Conservation (phyloP, 352 stramenopile species). For the Globisporangium yorkense region DNA sequence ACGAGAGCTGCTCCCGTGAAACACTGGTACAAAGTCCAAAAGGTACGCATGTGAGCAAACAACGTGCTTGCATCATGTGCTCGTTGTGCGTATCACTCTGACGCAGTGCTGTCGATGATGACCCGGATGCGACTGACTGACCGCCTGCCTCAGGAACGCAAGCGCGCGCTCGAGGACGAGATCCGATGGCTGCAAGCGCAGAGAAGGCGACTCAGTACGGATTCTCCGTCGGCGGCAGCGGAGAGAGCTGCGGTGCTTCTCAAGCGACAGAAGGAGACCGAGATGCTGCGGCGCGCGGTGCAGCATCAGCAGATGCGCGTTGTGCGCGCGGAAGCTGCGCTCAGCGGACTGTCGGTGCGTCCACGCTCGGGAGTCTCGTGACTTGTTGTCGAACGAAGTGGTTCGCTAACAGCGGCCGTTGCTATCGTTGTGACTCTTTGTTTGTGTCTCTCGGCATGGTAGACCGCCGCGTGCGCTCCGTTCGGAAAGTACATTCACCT, state of each 20-base stretch:
- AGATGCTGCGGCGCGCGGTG: neutral
- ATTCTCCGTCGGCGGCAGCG: neutral
- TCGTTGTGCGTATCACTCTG: neutral
- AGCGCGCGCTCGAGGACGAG: neutral
- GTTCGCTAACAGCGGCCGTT: neutral
- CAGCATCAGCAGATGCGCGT: neutral
- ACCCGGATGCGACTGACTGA: neutral
- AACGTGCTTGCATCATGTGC: neutral
- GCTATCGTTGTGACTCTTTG: neutral
- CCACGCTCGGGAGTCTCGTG: neutral
- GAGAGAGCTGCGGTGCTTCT: neutral
- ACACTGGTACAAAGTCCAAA: neutral
- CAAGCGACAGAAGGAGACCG: neutral
- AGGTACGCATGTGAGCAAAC: neutral
- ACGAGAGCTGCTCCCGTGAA: neutral
- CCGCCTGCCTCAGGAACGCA: neutral
- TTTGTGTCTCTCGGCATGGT: neutral
- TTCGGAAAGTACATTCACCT: slow-evolving; percentile 4
- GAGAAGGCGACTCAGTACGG: neutral
- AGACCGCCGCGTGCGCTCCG: neutral
- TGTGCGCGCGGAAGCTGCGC: neutral
- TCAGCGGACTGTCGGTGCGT: neutral
- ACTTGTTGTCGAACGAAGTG: neutral
- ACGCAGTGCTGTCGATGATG: neutral
- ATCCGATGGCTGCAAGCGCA: neutral